These are phyloP conservation scores for Metschnikowia orientalis DNA, from an alignment of 805 yeast species.

Conservation along the genomic window DNA sequence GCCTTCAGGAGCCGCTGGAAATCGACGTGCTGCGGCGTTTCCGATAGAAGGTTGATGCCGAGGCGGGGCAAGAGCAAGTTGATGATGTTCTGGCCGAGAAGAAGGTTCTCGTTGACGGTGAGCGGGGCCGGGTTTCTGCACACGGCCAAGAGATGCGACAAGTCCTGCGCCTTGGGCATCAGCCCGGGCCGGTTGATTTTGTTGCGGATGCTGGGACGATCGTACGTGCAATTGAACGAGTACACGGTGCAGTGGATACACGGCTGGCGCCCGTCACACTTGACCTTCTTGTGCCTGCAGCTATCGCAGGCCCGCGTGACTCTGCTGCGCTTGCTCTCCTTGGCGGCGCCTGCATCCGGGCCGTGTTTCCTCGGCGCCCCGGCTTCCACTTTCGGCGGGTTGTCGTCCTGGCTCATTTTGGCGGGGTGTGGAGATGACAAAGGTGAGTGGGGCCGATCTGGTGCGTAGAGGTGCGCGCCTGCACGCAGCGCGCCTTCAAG, in stretches of 20 bases:
- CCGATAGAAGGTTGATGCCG: slow-evolving; percentile 32
- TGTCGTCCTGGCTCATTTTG: not conserved
- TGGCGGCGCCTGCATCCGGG: slow-evolving; percentile 1
- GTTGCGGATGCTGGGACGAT: slow-evolving; percentile 65
- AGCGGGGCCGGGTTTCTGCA: slow-evolving; percentile 14
- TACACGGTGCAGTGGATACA: slow-evolving; percentile 84
- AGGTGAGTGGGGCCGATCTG: too few species aligned
- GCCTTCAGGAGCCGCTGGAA: slow-evolving; percentile 31
- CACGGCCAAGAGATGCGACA: slow-evolving; percentile 16
- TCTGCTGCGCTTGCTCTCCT: slow-evolving; percentile 46
- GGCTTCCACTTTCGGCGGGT: too few species aligned
- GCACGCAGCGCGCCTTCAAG: too few species aligned
- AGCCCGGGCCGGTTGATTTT: slow-evolving; percentile 26
- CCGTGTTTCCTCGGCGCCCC: slow-evolving; percentile 1
- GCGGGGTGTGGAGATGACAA: not conserved
- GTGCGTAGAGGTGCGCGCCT: too few species aligned
- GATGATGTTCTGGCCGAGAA: slow-evolving; percentile 32
- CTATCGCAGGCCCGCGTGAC: slow-evolving; percentile 74
- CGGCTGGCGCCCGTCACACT: slow-evolving; percentile 76
- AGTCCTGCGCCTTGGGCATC: slow-evolving; percentile 18
- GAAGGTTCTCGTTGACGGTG: slow-evolving; percentile 15
- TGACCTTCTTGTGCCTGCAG: slow-evolving; percentile 71
- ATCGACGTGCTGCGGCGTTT: slow-evolving; percentile 27
- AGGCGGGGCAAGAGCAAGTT: slow-evolving; percentile 34
- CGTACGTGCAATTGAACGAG: slow-evolving; percentile 78